A percentile compares a stretch with the other conserved stretches of the same genome.
These are phyloP conservation scores for Populus hybrid DNA, from an alignment of 441 rosid genomes.

Conservation along the genomic window DNA sequence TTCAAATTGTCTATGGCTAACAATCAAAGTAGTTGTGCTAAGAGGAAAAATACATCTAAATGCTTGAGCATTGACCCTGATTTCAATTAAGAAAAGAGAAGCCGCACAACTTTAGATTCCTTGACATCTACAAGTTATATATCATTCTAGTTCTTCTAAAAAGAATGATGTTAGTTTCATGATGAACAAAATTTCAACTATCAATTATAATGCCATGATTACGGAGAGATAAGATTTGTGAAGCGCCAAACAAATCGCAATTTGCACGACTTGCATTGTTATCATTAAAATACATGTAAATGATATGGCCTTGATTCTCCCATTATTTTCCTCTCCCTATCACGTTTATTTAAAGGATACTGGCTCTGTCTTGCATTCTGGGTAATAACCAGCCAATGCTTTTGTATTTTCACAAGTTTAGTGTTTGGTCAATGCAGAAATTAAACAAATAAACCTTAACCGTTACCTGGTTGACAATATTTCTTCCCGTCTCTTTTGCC, in stretches of 20 bases:
- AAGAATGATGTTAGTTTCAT: neutral
- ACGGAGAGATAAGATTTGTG: neutral
- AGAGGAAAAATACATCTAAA: neutral
- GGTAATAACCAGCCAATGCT: neutral
- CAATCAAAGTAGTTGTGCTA: neutral
- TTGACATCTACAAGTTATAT: neutral
- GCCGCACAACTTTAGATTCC: neutral
- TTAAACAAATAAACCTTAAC: neutral
- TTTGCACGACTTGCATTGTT: neutral
- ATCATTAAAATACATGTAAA: neutral
- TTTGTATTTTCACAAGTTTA: neutral
- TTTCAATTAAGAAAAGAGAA: neutral
- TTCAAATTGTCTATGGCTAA: neutral
- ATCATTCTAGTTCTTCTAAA: neutral
- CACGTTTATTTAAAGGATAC: neutral
- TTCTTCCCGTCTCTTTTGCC: conserved; percentile 79
- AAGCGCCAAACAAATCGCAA: neutral
- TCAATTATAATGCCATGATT: neutral
- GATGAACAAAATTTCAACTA: neutral
- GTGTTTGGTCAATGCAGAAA: neutral
- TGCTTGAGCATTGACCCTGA: neutral
- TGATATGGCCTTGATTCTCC: neutral
- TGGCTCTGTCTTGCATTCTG: neutral
- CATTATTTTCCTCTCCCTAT: neutral
- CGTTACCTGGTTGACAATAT: conserved; percentile 84